phyloP scores from a whole-genome alignment of 2,329 filamentous ascomycete species.

The Boeremia exigua region DNA sequence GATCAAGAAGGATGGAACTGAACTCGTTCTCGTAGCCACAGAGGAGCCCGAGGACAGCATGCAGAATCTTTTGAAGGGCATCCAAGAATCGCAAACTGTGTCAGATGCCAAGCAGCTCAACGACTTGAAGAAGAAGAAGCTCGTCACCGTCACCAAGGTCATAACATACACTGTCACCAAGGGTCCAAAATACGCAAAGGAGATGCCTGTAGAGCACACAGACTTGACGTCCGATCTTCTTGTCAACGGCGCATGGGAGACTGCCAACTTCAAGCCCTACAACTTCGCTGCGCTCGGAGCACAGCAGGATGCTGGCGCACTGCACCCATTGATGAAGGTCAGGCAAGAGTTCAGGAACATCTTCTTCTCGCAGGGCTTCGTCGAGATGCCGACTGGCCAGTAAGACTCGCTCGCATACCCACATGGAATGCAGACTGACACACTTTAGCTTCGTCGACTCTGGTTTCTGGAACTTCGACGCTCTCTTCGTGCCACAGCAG shows the following conservation, averaged over 20 bases:
- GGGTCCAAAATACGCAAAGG: conserved; percentile 84
- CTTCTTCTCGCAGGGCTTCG: conserved; percentile 99
- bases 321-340: conserved; percentile 81
- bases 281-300: conserved; percentile 77
- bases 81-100: conserved; percentile 72
- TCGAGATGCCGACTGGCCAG: conserved; percentile 95
- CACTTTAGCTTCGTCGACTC: conserved; percentile 80
- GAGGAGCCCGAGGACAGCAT: conserved; percentile 83
- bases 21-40: conserved; percentile 59
- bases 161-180: conserved; percentile 85
- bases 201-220: conserved; percentile 91
- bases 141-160: conserved; percentile 82
- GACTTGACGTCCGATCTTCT: conserved; percentile 96
- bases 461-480: conserved; percentile 99
- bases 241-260: conserved; percentile 86
- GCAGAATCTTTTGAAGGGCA: conserved; percentile 73
- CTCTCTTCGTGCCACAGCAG: conserved; percentile 95
- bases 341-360: conserved; percentile 95
- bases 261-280: conserved; percentile 83
- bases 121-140: conserved; percentile 91
- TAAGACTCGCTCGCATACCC: conserved; percentile 29
- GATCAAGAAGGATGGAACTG: conserved; percentile 68
- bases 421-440: conserved; percentile 11
- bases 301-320: conserved; percentile 59
- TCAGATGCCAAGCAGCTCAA: conserved; percentile 76